Conservation (phyloP, 768 basidiomycete genomes). For the Hypholoma sublateritium region DNA sequence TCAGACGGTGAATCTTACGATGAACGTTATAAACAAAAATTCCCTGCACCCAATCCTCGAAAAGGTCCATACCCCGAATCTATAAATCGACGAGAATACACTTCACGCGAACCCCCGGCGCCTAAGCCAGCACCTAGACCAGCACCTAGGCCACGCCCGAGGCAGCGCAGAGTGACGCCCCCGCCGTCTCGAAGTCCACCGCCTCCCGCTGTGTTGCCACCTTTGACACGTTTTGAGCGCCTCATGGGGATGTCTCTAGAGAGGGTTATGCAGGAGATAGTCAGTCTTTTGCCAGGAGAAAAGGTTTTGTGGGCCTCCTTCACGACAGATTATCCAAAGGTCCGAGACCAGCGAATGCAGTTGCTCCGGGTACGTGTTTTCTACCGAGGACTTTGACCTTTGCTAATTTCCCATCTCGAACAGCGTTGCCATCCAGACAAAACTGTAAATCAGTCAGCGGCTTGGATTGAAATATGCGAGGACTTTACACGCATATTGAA, state of each 20-base stretch:
- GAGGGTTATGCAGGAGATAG: neutral
- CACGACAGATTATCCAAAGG: neutral
- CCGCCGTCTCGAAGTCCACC: no score
- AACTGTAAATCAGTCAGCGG: neutral
- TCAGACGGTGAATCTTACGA: no score
- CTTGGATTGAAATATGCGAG: slow-evolving; percentile 1
- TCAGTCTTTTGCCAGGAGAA: neutral
- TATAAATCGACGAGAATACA: no score
- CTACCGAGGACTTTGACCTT: neutral
- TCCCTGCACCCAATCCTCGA: no score
- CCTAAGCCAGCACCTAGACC: no score
- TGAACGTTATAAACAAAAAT: no score
- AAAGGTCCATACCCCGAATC: no score
- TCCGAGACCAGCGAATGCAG: neutral
- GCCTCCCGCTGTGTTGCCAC: neutral
- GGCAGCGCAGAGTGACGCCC: no score
- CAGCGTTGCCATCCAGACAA: slow-evolving; percentile 7
- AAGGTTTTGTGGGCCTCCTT: neutral
- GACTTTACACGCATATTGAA: neutral
- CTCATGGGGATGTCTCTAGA: slow-evolving; percentile 1
- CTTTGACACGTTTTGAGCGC: neutral
- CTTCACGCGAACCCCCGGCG: no score
- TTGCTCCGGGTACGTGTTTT: neutral
- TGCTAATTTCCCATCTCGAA: neutral
- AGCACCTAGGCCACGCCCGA: no score